phyloP scores from a whole-genome alignment of 768 basidiomycete species.

The Dentipellis sp. region DNA sequence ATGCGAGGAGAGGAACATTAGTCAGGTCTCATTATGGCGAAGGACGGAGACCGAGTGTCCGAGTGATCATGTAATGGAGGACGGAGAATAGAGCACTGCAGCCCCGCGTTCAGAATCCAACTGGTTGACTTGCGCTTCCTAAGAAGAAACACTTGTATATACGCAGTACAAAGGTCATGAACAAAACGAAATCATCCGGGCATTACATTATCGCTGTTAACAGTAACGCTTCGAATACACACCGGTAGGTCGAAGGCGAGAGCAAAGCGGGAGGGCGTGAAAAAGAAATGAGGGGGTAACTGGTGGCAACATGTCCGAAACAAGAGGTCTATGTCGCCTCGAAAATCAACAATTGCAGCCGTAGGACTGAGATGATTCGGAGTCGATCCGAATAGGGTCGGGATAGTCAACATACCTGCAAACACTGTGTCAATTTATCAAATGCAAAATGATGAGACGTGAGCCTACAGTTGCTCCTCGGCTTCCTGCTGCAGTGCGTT shows the following conservation, averaged over 20 bases:
- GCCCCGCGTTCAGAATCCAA: no score
- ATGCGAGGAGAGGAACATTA: no score
- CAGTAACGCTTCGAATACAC: neutral
- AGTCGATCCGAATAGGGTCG: constrained; percentile 95
- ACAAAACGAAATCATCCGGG: neutral
- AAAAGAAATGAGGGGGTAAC: neutral
- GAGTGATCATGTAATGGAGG: no score
- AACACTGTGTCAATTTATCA: constrained; percentile 8
- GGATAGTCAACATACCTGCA: constrained; percentile 95
- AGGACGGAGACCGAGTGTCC: no score
- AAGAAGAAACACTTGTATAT: neutral
- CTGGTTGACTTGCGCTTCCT: neutral
- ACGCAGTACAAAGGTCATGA: neutral
- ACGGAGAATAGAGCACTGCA: no score
- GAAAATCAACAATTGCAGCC: constrained; percentile 75
- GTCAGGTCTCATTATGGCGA: no score
- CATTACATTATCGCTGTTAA: neutral
- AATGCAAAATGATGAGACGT: constrained; percentile 1
- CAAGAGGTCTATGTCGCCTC: neutral
- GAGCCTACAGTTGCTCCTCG: constrained; percentile 83
- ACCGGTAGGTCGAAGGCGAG: neutral
- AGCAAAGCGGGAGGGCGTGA: neutral
- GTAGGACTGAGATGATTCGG: constrained; percentile 84
- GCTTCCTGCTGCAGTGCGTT: constrained; percentile 96
- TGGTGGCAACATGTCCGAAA: neutral